A percentile compares a stretch with the other conserved stretches of the same genome.
phyloP scores from a whole-genome alignment of 2,329 filamentous ascomycete genomes.

The Trichoderma breve region DNA sequence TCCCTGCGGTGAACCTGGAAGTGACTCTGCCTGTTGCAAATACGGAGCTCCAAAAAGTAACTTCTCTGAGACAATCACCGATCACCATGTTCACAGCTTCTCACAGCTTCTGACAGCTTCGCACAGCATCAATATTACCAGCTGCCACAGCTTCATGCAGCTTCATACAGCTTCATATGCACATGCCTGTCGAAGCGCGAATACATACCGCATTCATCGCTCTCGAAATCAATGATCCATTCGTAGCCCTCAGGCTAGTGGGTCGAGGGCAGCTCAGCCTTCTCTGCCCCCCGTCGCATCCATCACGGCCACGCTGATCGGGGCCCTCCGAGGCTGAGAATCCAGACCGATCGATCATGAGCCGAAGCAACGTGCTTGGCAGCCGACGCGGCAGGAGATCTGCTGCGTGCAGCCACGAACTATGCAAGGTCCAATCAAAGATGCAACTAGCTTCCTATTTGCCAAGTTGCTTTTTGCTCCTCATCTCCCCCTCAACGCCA shows the following conservation, averaged over 20 bases:
- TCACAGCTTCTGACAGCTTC: background rate
- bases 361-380: background rate
- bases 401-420: background rate
- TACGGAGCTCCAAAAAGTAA: background rate
- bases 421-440: background rate
- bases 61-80: background rate
- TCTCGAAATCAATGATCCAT: background rate
- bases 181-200: background rate
- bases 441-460: background rate
- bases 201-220: conserved; percentile 1
- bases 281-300: background rate
- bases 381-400: background rate
- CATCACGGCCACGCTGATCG: conserved; percentile 1
- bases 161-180: background rate
- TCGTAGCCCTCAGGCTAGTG: background rate
- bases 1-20: background rate
- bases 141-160: background rate
- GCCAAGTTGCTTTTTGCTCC: background rate
- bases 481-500: conserved; percentile 3
- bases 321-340: conserved; percentile 1
- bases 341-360: conserved; percentile 8
- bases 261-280: background rate
- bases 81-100: background rate
- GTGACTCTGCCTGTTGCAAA: background rate
- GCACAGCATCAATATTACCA: background rate